Evolutionary conservation across 495 filamentous ascomycete species (phyloP).

Genomic region (Immersiella caudata): DNA sequence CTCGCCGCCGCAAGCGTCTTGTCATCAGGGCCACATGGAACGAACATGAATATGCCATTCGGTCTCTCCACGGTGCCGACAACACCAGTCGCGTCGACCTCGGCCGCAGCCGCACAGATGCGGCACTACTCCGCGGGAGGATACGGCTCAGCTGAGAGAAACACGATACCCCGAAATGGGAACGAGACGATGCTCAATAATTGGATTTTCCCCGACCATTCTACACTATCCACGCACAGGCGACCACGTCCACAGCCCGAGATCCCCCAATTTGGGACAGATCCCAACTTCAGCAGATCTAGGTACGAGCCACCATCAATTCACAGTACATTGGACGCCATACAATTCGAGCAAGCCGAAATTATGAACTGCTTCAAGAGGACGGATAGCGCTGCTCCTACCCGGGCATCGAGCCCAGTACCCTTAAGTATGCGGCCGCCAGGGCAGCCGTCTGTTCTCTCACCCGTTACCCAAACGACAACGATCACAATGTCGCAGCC

Average conservation of each 20-base stretch:
- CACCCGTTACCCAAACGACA: background rate
- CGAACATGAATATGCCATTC: background rate
- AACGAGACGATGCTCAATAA: background rate
- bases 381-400: slow-evolving; percentile 56
- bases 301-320: slow-evolving; percentile 55
- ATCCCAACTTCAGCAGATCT: slow-evolving; percentile 60
- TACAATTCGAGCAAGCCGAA: slow-evolving; percentile 55
- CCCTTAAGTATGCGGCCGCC: background rate
- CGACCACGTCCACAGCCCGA: slow-evolving; percentile 28
- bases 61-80: background rate
- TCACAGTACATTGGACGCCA: slow-evolving; percentile 58
- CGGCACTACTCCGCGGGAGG: background rate
- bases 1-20: background rate
- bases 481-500: background rate
- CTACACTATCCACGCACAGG: background rate
- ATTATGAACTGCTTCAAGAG: slow-evolving; percentile 58
- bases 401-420: slow-evolving; percentile 60
- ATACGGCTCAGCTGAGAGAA: background rate
- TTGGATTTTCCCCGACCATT: background rate
- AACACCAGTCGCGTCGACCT: background rate
- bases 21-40: background rate
- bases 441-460: background rate
- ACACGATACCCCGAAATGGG: background rate
- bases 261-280: slow-evolving; percentile 65
- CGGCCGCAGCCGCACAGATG: background rate